Evolutionary conservation across 441 rosid species (phyloP).

Genomic region (Viola pubescens): DNA sequence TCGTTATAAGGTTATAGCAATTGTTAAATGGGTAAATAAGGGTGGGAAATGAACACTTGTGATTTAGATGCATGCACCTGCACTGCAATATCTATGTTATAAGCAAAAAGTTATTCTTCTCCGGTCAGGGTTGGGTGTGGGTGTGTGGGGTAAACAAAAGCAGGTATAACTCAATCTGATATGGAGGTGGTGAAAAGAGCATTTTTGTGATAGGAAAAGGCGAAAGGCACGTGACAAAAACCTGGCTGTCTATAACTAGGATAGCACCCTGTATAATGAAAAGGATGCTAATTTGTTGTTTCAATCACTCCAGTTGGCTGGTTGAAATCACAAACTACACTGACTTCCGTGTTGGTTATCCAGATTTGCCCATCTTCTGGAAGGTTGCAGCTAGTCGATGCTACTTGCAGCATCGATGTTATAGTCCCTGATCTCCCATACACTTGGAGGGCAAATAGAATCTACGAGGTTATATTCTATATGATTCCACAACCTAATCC

Average conservation of each 20-base stretch:
- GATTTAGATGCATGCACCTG: too few species aligned
- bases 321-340: neutral
- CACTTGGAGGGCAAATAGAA: conserved; percentile 35
- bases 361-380: conserved; percentile 65
- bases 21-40: neutral
- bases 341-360: conserved; percentile 21
- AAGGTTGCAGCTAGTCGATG: conserved; percentile 73
- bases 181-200: neutral
- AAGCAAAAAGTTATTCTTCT: too few species aligned
- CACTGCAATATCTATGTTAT: neutral
- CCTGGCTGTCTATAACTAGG: too few species aligned
- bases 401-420: conserved; percentile 61
- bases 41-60: too few species aligned
- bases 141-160: too few species aligned
- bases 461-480: conserved; percentile 51
- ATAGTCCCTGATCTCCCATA: conserved; percentile 59
- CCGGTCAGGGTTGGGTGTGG: too few species aligned
- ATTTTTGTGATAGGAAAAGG: conserved; percentile 1
- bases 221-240: too few species aligned
- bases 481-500: conserved; percentile 13
- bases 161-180: neutral
- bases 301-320: too few species aligned
- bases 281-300: too few species aligned
- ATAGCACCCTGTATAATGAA: too few species aligned
- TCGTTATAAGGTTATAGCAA: too few species aligned